Conservation (phyloP, 1,139 yeast species). For the Diutina mesorugosa region DNA sequence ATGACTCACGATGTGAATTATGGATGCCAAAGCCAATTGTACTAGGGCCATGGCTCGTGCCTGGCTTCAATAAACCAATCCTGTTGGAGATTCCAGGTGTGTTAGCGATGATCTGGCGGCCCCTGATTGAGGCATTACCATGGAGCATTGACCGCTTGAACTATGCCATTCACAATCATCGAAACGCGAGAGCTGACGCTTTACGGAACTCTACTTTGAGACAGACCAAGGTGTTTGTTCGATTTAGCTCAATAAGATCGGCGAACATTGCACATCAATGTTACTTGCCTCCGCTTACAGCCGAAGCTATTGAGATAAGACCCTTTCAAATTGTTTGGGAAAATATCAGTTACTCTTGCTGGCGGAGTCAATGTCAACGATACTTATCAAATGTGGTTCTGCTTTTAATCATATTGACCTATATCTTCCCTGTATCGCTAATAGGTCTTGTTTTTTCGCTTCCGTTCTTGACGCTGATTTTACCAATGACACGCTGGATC, state of each 20-base stretch:
- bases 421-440: constrained; percentile 63
- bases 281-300: constrained; percentile 25
- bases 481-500: neutral
- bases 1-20: neutral
- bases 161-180: neutral
- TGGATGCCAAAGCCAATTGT: neutral
- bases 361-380: constrained; percentile 20
- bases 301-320: constrained; percentile 35
- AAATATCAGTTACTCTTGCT: constrained; percentile 29
- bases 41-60: neutral
- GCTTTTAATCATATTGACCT: constrained; percentile 37
- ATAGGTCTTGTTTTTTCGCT: constrained; percentile 37
- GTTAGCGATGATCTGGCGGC: neutral
- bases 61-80: neutral
- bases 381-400: constrained; percentile 29
- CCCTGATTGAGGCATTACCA: neutral
- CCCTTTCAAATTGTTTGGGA: constrained; percentile 52
- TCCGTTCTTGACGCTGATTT: neutral
- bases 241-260: constrained; percentile 33
- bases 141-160: neutral
- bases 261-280: constrained; percentile 47
- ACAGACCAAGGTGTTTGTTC: constrained; percentile 36
- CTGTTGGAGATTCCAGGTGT: neutral
- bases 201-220: neutral
- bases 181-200: constrained; percentile 5